phyloP scores from a whole-genome alignment of 768 basidiomycete genomes.

The Termitomyces sp. region DNA sequence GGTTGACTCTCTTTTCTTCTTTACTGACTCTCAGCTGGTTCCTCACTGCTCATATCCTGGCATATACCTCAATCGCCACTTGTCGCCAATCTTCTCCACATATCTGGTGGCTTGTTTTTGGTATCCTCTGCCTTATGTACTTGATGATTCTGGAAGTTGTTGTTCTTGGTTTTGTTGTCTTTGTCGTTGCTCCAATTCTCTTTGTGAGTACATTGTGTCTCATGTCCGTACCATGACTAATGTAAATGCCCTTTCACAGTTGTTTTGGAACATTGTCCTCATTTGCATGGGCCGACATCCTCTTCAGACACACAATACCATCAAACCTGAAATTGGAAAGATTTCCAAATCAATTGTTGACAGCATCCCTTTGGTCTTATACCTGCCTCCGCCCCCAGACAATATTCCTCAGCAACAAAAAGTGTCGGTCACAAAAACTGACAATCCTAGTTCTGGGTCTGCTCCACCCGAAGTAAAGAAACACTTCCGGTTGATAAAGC shows the following conservation, averaged over 20 bases:
- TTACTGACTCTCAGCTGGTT: constrained; percentile 79
- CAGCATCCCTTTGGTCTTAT: constrained; percentile 77
- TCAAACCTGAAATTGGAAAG: constrained; percentile 76
- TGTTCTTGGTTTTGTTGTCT: constrained; percentile 68
- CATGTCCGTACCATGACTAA: background rate
- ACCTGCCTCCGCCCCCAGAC: constrained; percentile 76
- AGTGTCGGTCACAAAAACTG: constrained; percentile 38
- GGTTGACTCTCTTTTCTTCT: constrained; percentile 61
- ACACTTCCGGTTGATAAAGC: constrained; percentile 50
- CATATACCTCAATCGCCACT: constrained; percentile 69
- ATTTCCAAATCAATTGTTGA: constrained; percentile 68
- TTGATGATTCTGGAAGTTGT: constrained; percentile 65
- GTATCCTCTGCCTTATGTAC: constrained; percentile 75
- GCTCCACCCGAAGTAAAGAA: constrained; percentile 27
- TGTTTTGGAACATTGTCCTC: constrained; percentile 73
- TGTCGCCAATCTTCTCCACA: constrained; percentile 74
- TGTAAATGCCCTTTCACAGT: constrained; percentile 26
- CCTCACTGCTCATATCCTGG: constrained; percentile 71
- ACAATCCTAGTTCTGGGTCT: constrained; percentile 56
- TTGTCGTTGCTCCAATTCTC: constrained; percentile 72
- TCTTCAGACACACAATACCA: constrained; percentile 63
- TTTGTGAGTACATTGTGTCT: constrained; percentile 49
- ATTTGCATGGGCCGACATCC: constrained; percentile 80
- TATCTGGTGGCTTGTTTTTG: constrained; percentile 84
- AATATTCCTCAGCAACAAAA: constrained; percentile 22